Evolutionary conservation across 1,284 basidiomycete species (phyloP).

Genomic region (Moesziomyces sp.): DNA sequence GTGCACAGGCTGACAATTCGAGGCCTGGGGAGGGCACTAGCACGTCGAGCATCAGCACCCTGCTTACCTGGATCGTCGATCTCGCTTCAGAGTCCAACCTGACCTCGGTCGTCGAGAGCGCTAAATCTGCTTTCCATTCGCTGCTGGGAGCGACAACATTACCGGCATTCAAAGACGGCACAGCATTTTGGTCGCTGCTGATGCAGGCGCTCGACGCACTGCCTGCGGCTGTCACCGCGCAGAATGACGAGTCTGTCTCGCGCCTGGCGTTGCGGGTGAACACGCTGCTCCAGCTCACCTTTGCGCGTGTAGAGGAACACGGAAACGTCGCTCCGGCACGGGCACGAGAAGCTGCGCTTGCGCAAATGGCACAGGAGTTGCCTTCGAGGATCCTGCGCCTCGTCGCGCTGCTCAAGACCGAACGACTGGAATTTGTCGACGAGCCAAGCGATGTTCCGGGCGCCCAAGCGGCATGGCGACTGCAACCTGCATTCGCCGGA

Average conservation of each 20-base stretch:
- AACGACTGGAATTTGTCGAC: conserved; percentile 12
- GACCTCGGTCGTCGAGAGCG: neutral
- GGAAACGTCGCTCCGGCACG: neutral
- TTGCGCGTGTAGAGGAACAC: neutral
- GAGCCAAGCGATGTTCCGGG: neutral
- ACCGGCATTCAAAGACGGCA: conserved; percentile 1
- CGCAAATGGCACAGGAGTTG: conserved; percentile 14
- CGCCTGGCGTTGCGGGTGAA: conserved; percentile 22
- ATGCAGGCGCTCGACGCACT: conserved; percentile 14
- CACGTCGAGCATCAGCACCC: conserved; percentile 11
- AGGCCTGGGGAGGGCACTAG: neutral
- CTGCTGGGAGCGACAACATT: neutral
- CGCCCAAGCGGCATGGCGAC: conserved; percentile 6
- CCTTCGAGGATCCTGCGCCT: conserved; percentile 5
- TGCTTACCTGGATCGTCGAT: conserved; percentile 42
- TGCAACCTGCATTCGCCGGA: conserved; percentile 20
- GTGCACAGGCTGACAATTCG: too few species aligned
- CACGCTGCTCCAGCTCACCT: conserved; percentile 10
- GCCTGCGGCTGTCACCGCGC: conserved; percentile 13
- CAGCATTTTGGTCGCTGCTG: conserved; percentile 11
- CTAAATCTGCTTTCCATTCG: conserved; percentile 4
- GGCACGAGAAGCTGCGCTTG: neutral
- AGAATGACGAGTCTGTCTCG: conserved; percentile 19
- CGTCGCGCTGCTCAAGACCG: conserved; percentile 12
- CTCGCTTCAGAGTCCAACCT: conserved; percentile 18